Evolutionary conservation across 768 basidiomycete genomes (phyloP), one percentile per base, ranked within the genome.

Genomic region (Russula sp.): DNA sequence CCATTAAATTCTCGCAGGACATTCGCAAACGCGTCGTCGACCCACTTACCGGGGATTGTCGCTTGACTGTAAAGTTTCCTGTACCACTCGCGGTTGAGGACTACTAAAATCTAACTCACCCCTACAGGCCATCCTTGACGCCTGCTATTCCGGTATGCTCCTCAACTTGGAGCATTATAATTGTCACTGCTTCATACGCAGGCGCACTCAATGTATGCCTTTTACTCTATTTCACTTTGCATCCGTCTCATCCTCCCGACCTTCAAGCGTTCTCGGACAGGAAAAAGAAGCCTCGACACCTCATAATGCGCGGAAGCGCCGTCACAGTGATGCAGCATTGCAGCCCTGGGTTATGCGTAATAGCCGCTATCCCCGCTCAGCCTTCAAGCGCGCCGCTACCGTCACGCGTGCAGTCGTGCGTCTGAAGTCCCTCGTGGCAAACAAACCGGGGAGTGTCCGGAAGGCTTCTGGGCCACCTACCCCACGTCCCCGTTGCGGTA

Each of bases 151-250:
- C 0, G 69, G 65, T 4, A 67, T 67, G 13, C 36, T 71, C 18
- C 63, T 71, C 2, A 65, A 67, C 44, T 55, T 71, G 40, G 65
- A 66, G 20, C 69, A 71, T 51, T 70, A 70, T 18, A 26, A 51
- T 2, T 68, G 69, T 14, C 65, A 68, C 6, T 57, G 46, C 51
- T 57, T 55, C 53, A 18, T 56, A 14, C 58, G 26, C 3, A 48
- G 40, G 9, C 63, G 63, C 5, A 30, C 20, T 20, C 40, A 60
- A 36, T 51, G 57, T 64, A 38, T 11, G 54, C 48, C 8, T n/a
- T 56, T 9, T 24, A 18, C 24, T 38, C 9, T 13, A n/a, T 28
- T 30, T 34, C 16, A 2, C 16, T n/a, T 22, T 28, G 13, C 20
- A 36, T 50, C 16, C 10, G 28, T 48, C 40, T 26, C 36, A 46